phyloP scores from a whole-genome alignment of 345 rosid species.

The Excoecaria cochinchinensis region DNA sequence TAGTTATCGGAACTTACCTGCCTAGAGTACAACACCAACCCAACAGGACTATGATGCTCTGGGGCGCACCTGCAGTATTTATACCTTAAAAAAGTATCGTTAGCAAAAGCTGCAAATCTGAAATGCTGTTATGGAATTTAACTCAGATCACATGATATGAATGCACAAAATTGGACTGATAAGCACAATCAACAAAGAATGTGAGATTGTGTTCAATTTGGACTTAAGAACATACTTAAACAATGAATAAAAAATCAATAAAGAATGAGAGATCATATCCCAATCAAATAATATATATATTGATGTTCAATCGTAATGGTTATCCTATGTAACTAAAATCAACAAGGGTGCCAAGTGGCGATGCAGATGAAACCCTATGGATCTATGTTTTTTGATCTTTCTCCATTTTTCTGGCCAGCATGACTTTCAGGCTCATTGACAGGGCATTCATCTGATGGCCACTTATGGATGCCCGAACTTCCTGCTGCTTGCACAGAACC shows the following conservation, averaged over 20 bases:
- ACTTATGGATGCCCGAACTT: slow-evolving; percentile 40
- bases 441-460: slow-evolving; percentile 45
- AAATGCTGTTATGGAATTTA: not conserved
- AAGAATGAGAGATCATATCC: slow-evolving; percentile 19
- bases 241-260: not conserved
- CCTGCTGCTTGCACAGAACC: slow-evolving; percentile 46
- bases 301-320: slow-evolving; percentile 16
- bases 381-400: slow-evolving; percentile 28
- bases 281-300: slow-evolving; percentile 27
- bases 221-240: too few species aligned
- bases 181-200: slow-evolving; percentile 15
- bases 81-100: slow-evolving; percentile 23
- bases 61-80: slow-evolving; percentile 38
- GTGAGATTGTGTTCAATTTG: not conserved
- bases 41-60: slow-evolving; percentile 6
- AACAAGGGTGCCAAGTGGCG: slow-evolving; percentile 15
- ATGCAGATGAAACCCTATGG: slow-evolving; percentile 30
- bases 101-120: slow-evolving; percentile 13
- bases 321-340: slow-evolving; percentile 23
- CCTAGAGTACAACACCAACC: not conserved
- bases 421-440: slow-evolving; percentile 22
- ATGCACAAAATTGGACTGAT: slow-evolving; percentile 9
- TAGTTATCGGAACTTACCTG: slow-evolving; percentile 8
- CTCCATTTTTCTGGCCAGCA: slow-evolving; percentile 31
- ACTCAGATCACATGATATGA: not conserved